Base-by-base conservation (phyloP, 371 early-diverging fungal species). In the Zancudomyces culisetae region DNA sequence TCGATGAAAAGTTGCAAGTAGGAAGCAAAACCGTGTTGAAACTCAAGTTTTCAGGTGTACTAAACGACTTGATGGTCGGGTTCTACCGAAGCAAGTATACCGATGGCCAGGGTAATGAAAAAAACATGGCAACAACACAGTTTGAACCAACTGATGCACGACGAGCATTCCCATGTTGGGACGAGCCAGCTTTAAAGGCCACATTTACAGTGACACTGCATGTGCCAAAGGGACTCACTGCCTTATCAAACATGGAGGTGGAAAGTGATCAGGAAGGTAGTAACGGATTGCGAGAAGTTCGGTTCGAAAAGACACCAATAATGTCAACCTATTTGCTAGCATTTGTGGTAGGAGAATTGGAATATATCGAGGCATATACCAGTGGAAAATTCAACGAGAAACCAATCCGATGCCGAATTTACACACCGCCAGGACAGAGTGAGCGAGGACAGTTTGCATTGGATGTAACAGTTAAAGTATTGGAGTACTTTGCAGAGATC, bases 321-420 rank as follows among this genome's bases (percentile, higher is more conserved):
- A 93, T 95, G 93, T 80, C 82, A 40, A 90, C 94, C 1, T 94
- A 94, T 67, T 68, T 96, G 8, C 55, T 95, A 23, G 96, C 98
- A 2, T 84, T 85, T 60, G 78, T 81, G 27, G 81, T 89, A 3
- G 95, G 94, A 4, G 83, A 90, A 30, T 75, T 96, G 45, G 91
- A 87, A 20, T 89, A 75, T 60, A 75, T 93, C 49, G 93, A 93
- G 65, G 70, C 70, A 23, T 22, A 29, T 20, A 41, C 64, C 26
- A 4, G 27, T 27, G 49, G 46, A 19, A 21, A 42, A 24, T 23
- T n/a, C 50, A 20, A 35, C 21, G 45, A 46, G 13, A 21, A 28
- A 0, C 74, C 77, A 3, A 69, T 90, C 30, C 58, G 42, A 0
- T 74, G 82, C 30, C 66, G 88, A 24, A 82, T 90, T 1, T 96